These are phyloP conservation scores for Candida sp. DNA, from an alignment of 1,139 yeast genomes.

Conservation along the genomic window DNA sequence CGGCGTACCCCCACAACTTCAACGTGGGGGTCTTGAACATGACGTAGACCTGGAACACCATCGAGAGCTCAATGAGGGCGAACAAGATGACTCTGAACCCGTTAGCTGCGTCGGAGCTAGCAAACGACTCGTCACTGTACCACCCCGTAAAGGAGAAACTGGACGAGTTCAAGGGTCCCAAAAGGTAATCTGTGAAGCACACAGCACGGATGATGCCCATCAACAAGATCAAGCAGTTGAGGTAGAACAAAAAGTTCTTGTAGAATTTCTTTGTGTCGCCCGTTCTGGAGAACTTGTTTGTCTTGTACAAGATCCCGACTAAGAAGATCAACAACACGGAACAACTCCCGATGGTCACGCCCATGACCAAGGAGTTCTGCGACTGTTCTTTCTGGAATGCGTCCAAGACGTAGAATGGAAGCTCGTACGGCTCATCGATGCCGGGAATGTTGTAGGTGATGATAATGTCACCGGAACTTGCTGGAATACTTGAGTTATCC, in stretches of 20 bases:
- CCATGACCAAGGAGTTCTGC: slow-evolving; percentile 14
- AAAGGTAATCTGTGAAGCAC: slow-evolving; percentile 56
- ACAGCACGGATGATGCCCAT: slow-evolving; percentile 61
- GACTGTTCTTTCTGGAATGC: slow-evolving; percentile 4
- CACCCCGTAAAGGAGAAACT: slow-evolving; percentile 55
- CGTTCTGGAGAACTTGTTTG: slow-evolving; percentile 18
- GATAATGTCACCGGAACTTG: slow-evolving; percentile 10
- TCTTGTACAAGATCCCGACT: slow-evolving; percentile 36
- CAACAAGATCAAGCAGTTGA: slow-evolving; percentile 65
- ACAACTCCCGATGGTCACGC: slow-evolving; percentile 34
- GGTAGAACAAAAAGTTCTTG: slow-evolving; percentile 58
- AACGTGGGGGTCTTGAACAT: slow-evolving; percentile 64
- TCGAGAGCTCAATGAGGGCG: slow-evolving; percentile 61
- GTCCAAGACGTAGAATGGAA: slow-evolving; percentile 11
- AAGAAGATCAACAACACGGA: slow-evolving; percentile 23
- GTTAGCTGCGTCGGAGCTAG: slow-evolving; percentile 59
- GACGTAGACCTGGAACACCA: slow-evolving; percentile 71
- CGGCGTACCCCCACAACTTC: slow-evolving; percentile 36
- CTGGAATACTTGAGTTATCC: neutral
- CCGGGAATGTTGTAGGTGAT: slow-evolving; percentile 12
- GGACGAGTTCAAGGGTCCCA: slow-evolving; percentile 55
- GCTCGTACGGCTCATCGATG: slow-evolving; percentile 5
- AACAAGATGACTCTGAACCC: slow-evolving; percentile 64
- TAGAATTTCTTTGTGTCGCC: slow-evolving; percentile 42
- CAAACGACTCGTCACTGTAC: slow-evolving; percentile 26